phyloP scores from a whole-genome alignment of 1,139 yeast species.

The Candida pseudoviswanathii region DNA sequence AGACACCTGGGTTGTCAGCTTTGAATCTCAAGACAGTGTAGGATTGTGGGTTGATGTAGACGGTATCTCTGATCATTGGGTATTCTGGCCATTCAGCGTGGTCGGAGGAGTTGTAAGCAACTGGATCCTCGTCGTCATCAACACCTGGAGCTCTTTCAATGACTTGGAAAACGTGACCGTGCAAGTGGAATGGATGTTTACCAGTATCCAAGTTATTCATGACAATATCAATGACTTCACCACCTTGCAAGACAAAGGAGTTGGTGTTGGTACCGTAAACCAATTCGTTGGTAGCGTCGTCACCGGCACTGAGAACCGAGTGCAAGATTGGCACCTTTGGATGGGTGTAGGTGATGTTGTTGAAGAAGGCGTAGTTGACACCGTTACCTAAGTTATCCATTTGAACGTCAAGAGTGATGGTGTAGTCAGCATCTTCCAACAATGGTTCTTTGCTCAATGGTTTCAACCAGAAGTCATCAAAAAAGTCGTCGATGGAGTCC shows the following conservation, averaged over 20 bases:
- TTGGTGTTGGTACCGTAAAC: slow-evolving; percentile 73
- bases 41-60: slow-evolving; percentile 64
- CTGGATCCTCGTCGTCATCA: slow-evolving; percentile 55
- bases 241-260: slow-evolving; percentile 58
- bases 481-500: slow-evolving; percentile 27
- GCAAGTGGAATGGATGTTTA: slow-evolving; percentile 91
- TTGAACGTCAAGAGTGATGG: slow-evolving; percentile 56
- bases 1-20: slow-evolving; percentile 87
- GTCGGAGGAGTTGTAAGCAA: slow-evolving; percentile 47
- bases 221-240: slow-evolving; percentile 70
- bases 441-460: slow-evolving; percentile 47
- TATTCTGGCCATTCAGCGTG: slow-evolving; percentile 59
- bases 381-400: slow-evolving; percentile 77
- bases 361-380: slow-evolving; percentile 74
- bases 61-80: slow-evolving; percentile 70
- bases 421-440: slow-evolving; percentile 60
- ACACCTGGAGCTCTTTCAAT: slow-evolving; percentile 58
- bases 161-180: slow-evolving; percentile 83
- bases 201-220: slow-evolving; percentile 80
- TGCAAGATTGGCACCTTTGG: slow-evolving; percentile 71
- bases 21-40: slow-evolving; percentile 65
- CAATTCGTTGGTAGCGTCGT: slow-evolving; percentile 44
- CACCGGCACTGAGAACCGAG: slow-evolving; percentile 55
- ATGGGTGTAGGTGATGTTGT: slow-evolving; percentile 59
- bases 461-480: slow-evolving; percentile 59